Evolutionary conservation across 371 early-diverging fungal species (phyloP).

Genomic region (Fennellomyces sp.): DNA sequence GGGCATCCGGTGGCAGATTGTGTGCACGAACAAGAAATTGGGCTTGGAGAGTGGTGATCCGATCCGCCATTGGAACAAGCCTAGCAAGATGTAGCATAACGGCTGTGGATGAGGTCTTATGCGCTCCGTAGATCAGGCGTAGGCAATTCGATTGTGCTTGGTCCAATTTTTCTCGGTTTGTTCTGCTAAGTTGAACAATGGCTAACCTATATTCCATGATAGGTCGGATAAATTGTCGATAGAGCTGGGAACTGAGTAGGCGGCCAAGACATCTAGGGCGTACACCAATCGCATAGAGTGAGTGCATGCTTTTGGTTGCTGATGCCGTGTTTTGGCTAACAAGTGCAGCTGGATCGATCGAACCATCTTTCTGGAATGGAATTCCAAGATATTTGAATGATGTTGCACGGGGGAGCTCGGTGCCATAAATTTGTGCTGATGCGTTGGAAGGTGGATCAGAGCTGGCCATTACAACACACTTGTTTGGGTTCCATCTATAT

Average conservation of each 20-base stretch:
- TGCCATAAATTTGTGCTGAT: slow-evolving; percentile 1
- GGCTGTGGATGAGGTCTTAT: slow-evolving; percentile 7
- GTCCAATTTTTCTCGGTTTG: too few species aligned
- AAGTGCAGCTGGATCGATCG: not conserved
- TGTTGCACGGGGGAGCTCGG: not conserved
- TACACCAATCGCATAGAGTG: slow-evolving; percentile 3
- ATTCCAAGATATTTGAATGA: slow-evolving; percentile 11
- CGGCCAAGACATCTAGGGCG: not conserved
- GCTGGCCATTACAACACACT: slow-evolving; percentile 27
- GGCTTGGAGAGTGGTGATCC: too few species aligned
- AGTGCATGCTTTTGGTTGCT: slow-evolving; percentile 3
- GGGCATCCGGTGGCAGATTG: too few species aligned
- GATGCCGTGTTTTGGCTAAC: not conserved
- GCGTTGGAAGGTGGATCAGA: not conserved
- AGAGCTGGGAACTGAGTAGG: not conserved
- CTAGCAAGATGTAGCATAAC: slow-evolving; percentile 18
- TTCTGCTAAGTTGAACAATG: slow-evolving; percentile 13
- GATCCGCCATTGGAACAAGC: too few species aligned
- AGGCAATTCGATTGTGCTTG: too few species aligned
- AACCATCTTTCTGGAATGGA: slow-evolving; percentile 2
- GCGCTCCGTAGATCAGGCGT: slow-evolving; percentile 17
- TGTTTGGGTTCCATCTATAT: slow-evolving; percentile 31
- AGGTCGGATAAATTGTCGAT: slow-evolving; percentile 11
- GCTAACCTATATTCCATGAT: slow-evolving; percentile 14
- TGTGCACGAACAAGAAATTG: too few species aligned